phyloP scores from a whole-genome alignment of 2,329 filamentous ascomycete genomes.

The Teratosphaeria zuluensis region DNA sequence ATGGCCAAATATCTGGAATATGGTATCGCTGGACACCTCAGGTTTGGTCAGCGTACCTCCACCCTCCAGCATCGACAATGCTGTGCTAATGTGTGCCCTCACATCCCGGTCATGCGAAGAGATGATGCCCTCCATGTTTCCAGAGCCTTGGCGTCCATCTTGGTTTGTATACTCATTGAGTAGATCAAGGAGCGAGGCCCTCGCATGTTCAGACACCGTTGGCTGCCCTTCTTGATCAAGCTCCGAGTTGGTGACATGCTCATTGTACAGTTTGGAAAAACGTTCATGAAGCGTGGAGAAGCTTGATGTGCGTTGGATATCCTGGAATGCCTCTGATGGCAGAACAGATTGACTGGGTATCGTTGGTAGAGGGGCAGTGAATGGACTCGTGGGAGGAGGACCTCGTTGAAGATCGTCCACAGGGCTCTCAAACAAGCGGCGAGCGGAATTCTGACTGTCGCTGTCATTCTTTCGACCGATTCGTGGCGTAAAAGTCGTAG shows the following conservation, averaged over 20 bases:
- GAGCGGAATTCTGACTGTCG: conserved; percentile 2
- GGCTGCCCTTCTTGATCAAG: neutral
- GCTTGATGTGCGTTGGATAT: neutral
- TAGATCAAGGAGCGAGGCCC: conserved; percentile 7
- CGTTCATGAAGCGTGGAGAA: conserved; percentile 6
- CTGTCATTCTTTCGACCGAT: neutral
- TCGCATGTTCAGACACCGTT: conserved; percentile 3
- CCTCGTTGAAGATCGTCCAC: conserved; percentile 4
- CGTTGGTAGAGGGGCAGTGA: conserved; percentile 15
- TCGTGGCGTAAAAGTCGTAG: neutral
- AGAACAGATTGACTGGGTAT: conserved; percentile 18
- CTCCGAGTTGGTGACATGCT: neutral
- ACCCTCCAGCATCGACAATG: conserved; percentile 17
- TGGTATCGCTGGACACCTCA: conserved; percentile 8
- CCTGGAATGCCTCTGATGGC: neutral
- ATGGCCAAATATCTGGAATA: conserved; percentile 11
- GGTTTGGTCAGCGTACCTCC: conserved; percentile 6
- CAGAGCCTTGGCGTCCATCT: conserved; percentile 3
- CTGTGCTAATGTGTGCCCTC: conserved; percentile 9
- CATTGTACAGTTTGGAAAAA: conserved; percentile 6
- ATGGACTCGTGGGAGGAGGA: conserved; percentile 18
- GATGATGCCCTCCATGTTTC: conserved; percentile 2
- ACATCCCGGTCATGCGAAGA: conserved; percentile 5
- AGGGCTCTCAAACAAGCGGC: conserved; percentile 8
- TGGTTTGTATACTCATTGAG: conserved; percentile 9